Percentiles rank a stretch among this genome's conserved stretches.
Evolutionary conservation across 2,329 filamentous ascomycete species (phyloP).

Genomic region (Lecanoromycetidae sp.): DNA sequence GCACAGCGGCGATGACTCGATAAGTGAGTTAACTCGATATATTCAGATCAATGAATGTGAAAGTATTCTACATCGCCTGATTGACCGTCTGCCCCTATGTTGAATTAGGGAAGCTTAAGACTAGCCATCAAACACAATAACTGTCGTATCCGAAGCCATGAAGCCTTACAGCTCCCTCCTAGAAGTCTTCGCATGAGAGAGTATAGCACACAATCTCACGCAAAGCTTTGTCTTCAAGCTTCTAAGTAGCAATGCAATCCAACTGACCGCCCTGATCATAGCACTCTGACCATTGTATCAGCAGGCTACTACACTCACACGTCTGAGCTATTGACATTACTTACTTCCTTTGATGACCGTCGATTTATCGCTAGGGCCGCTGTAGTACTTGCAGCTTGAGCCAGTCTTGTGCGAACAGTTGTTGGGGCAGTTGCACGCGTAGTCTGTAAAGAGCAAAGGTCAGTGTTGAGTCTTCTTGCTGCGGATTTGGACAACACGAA

Average conservation of each 20-base stretch:
- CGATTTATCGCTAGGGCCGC: neutral
- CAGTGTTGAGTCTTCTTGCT: neutral
- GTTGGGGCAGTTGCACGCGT: neutral
- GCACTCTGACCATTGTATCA: neutral
- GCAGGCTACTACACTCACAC: neutral
- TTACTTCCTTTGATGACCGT: neutral
- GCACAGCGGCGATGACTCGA: neutral
- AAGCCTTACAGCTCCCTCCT: neutral
- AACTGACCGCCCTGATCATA: neutral
- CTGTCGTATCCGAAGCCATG: neutral
- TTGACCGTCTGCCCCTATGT: neutral
- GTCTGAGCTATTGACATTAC: neutral
- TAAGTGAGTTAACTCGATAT: neutral
- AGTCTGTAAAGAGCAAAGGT: neutral
- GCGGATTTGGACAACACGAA: neutral
- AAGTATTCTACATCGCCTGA: neutral
- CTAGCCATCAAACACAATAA: no score
- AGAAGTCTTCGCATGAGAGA: neutral
- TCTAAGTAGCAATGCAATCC: neutral
- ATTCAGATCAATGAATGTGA: neutral
- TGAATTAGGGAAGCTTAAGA: neutral
- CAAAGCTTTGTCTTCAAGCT: neutral
- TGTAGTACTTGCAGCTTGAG: neutral
- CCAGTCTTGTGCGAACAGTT: neutral
- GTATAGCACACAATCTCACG: neutral